phyloP scores from a whole-genome alignment of 805 yeast species.

The Vanderwaltozyma polyspora region DNA sequence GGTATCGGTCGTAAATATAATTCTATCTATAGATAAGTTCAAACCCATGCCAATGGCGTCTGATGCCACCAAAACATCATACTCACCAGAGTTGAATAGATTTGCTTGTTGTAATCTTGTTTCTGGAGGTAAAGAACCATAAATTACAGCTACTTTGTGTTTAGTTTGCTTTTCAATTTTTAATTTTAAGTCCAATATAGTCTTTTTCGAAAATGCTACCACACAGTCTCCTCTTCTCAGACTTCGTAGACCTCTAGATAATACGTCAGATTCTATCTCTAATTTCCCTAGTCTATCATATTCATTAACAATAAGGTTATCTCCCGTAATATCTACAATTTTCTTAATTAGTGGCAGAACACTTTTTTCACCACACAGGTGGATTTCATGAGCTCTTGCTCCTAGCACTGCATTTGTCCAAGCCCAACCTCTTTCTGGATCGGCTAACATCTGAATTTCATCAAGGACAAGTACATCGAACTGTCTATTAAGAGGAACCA shows the following conservation, averaged over 20 bases:
- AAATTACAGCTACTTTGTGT: slow-evolving; percentile 73
- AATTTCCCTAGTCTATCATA: slow-evolving; percentile 71
- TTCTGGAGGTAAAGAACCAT: slow-evolving; percentile 95
- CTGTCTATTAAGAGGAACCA: slow-evolving; percentile 59
- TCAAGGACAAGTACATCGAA: slow-evolving; percentile 87
- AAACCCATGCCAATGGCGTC: slow-evolving; percentile 98
- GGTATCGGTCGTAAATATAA: slow-evolving; percentile 54
- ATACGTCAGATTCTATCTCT: slow-evolving; percentile 36
- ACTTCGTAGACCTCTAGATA: slow-evolving; percentile 16
- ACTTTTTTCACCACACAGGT: slow-evolving; percentile 87
- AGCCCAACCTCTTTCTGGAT: slow-evolving; percentile 72
- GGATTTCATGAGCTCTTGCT: slow-evolving; percentile 73
- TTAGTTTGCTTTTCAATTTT: slow-evolving; percentile 54
- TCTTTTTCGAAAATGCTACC: slow-evolving; percentile 71
- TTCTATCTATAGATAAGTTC: slow-evolving; percentile 70
- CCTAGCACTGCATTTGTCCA: slow-evolving; percentile 92
- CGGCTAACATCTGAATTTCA: slow-evolving; percentile 92
- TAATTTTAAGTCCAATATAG: slow-evolving; percentile 58
- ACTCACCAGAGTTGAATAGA: slow-evolving; percentile 66
- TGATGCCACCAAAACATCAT: slow-evolving; percentile 81
- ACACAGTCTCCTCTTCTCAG: slow-evolving; percentile 71
- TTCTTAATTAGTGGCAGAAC: slow-evolving; percentile 56
- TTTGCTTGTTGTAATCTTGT: slow-evolving; percentile 77
- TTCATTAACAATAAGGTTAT: slow-evolving; percentile 54
- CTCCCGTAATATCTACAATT: slow-evolving; percentile 64